These are phyloP conservation scores for Aspergillus pseudoglaucus DNA, from an alignment of 2,329 filamentous ascomycete genomes.

Conservation along the genomic window DNA sequence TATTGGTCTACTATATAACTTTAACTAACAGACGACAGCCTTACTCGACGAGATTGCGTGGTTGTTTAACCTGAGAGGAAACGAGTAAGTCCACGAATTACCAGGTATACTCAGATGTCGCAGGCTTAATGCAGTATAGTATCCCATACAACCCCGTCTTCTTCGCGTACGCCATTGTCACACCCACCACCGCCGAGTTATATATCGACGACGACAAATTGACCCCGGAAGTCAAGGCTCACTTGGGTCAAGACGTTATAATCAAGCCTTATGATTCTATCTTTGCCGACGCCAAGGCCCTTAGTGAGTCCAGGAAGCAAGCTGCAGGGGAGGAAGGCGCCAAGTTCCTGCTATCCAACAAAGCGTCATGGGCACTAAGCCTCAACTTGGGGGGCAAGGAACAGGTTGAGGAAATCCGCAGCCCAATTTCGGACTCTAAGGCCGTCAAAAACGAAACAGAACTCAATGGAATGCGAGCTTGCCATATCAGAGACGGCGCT, in stretches of 20 bases:
- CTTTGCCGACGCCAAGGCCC: slow-evolving; percentile 65
- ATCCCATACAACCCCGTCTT: slow-evolving; percentile 98
- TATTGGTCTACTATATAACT: slow-evolving; percentile 5
- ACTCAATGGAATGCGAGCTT: slow-evolving; percentile 84
- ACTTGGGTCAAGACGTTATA: slow-evolving; percentile 63
- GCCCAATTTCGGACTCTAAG: slow-evolving; percentile 83
- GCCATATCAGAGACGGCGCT: slow-evolving; percentile 88
- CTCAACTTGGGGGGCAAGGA: slow-evolving; percentile 78
- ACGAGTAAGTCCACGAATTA: slow-evolving; percentile 50
- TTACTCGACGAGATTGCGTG: slow-evolving; percentile 96
- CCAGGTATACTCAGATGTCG: neutral
- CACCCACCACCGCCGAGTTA: slow-evolving; percentile 65
- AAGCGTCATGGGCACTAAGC: slow-evolving; percentile 87
- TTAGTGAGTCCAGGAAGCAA: slow-evolving; percentile 46
- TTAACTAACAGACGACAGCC: slow-evolving; percentile 35
- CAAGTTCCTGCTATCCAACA: slow-evolving; percentile 82
- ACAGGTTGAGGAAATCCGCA: slow-evolving; percentile 77
- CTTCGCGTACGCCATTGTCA: slow-evolving; percentile 91
- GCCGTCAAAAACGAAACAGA: slow-evolving; percentile 90
- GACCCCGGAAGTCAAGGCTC: slow-evolving; percentile 58
- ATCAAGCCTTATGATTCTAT: slow-evolving; percentile 78
- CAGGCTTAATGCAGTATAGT: slow-evolving; percentile 26
- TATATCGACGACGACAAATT: slow-evolving; percentile 81
- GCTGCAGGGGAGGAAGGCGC: slow-evolving; percentile 32
- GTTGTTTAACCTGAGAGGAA: slow-evolving; percentile 96